Base-by-base conservation (phyloP, 1,284 basidiomycete species). In the Rhodofomes roseus region DNA sequence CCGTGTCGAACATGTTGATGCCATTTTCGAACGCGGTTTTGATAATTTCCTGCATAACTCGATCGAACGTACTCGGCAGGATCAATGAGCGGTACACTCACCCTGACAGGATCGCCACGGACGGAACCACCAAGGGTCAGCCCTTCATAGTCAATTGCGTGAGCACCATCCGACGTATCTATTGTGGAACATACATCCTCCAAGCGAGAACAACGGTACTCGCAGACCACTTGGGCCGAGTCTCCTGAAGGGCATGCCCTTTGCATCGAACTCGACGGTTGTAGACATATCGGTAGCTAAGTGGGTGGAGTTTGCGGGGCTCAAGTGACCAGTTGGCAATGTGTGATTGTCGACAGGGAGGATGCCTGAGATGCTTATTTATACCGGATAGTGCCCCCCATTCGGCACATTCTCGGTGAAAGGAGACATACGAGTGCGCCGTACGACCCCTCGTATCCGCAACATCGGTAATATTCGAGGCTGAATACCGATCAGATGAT, bases 121-220 rank as follows among this genome's bases (percentile, higher is more conserved):
- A 89, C 82, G 4, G 85, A 84, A 23, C 81, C 84, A 48, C 89
- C 89, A 37, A 90, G 74, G 18, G 87, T 90, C 34, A 86, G 71
- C 82, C 82, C 83, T 86, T 34, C 39, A 4, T 14, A 27, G 43
- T 34, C 20, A n/a, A 27, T 37, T 20, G 41, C 46, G 14, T 59
- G 4, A 57, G 29, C 12, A 12, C 4, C 34, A 22, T 43, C 16
- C 31, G n/a, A 11, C 2, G 20, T 9, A 4, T 6, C 31, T 7
- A 31, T 16, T 14, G 16, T 50, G 12, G 5, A 11, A 57, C 70
- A 61, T 46, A 71, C 92, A 94, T 73, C 90, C 89, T 63, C 92
- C 92, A 31, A 92, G 79, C 31, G 87, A 90, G 74, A 93, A 90
- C 11, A 93, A 67, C 0, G 91, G 89, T 0, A 93, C 90, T 3